Evolutionary conservation across 352 stramenopile genomes (phyloP).

Genomic region (Globisporangium radiosum): DNA sequence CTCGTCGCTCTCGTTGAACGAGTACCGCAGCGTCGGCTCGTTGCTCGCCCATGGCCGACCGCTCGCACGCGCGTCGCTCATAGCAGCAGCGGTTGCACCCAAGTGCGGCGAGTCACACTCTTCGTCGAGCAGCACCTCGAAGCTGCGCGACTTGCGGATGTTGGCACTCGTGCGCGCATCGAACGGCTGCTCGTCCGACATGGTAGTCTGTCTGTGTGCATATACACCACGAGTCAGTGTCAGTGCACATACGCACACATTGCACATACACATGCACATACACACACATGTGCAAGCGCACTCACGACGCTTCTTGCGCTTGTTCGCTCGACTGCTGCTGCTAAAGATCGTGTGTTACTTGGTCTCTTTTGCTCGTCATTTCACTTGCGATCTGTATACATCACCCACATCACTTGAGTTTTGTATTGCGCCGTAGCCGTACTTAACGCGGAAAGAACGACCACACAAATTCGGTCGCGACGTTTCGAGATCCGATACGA

Average conservation of each 20-base stretch:
- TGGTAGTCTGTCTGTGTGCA: background rate
- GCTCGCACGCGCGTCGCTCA: background rate
- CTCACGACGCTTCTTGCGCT: no score
- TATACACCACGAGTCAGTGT: background rate
- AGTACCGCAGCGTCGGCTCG: background rate
- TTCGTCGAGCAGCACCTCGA: constrained; percentile 26
- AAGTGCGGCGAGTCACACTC: background rate
- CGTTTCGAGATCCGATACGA: no score
- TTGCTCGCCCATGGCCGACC: background rate
- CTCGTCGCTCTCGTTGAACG: constrained; percentile 4
- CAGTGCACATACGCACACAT: background rate
- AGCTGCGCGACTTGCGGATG: constrained; percentile 48
- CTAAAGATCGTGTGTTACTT: background rate
- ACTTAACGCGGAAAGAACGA: no score
- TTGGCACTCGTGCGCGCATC: background rate
- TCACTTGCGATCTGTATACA: no score
- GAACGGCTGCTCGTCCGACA: constrained; percentile 2
- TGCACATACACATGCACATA: no score
- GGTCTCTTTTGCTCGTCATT: no score
- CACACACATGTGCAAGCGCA: no score
- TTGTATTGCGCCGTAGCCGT: background rate
- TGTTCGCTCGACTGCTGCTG: background rate
- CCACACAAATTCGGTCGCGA: no score
- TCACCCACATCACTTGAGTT: background rate
- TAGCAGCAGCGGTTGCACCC: background rate